Evolutionary conservation across 768 basidiomycete species (phyloP), one percentile per base, ranked within the genome.

Genomic region (Suillus cothurnatus): DNA sequence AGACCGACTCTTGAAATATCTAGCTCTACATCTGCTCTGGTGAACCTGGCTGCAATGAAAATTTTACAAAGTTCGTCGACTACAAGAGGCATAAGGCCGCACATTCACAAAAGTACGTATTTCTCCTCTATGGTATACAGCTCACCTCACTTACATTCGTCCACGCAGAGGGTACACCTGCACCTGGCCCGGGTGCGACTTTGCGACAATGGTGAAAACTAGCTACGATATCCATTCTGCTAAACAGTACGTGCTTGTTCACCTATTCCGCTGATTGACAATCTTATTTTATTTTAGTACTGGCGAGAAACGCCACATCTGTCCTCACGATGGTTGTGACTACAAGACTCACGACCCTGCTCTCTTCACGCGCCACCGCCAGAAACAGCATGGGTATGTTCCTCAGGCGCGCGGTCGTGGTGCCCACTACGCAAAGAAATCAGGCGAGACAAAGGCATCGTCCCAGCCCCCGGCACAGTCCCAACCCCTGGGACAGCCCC

Each of bases 271-370:
- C 41, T 32, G 1, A 26, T 26, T 6, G 6, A 12, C 15, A 15
- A 26, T 50, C 9, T 43, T 3, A 43, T 45, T 21, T 43, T 3
- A 43, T 45, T 61, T 5, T 50, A 77, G 74, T 61, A 72, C 70
- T 6, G 72, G 76, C 15, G 68, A 70, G 41, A 38, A 61, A 21
- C 65, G 26, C 0, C 72, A 64, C 34, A 9, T 3, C 19, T 64
- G 63, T 47, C 41, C 41, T 23, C 38, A 64, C 9, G 45, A 34
- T 6, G 45, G 6, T 26, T 64, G 75, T 50, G 38, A 62, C 19
- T 77, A 66, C 57, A 66, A 41, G 38, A 77, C 74, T 1, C 23
- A 64, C 2, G 72, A 76, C 49, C 72, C 76, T 17, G 71, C 74
- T 0, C 62, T 68, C 38, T 49, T 77, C 9, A 66, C 74, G 14